Conservation (phyloP, 2,329 filamentous ascomycete genomes). For the Aspergillus fischeri region DNA sequence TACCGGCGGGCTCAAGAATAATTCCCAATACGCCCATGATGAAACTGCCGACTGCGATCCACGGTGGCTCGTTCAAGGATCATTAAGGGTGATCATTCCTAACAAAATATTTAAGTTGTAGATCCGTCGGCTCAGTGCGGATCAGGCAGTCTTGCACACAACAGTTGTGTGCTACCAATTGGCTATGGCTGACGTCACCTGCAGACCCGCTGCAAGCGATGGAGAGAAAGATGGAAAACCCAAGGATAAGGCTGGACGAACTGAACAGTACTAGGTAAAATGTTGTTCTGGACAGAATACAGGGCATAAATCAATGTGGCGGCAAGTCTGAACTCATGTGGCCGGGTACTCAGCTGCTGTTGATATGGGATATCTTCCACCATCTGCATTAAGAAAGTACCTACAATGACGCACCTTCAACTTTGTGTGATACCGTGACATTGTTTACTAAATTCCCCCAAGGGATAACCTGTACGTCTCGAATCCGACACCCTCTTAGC, state of each 20-base stretch:
- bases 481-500: no score
- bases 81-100: background rate
- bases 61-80: background rate
- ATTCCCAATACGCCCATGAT: constrained; percentile 11
- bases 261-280: background rate
- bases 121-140: background rate
- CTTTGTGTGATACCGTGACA: background rate
- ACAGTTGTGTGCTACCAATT: background rate
- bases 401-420: background rate
- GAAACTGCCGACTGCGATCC: background rate
- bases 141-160: background rate
- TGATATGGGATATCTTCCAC: background rate
- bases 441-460: no score
- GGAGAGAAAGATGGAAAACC: background rate
- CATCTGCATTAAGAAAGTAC: background rate
- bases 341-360: background rate
- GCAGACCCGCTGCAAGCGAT: background rate
- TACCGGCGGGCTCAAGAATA: constrained; percentile 16
- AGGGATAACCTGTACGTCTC: no score
- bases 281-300: background rate
- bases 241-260: background rate
- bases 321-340: background rate
- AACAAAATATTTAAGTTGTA: background rate
- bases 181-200: background rate
- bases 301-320: background rate